Percentiles rank a stretch among this genome's conserved stretches.
Conservation (phyloP, 1,139 yeast species). For the Kazachstania sp. region DNA sequence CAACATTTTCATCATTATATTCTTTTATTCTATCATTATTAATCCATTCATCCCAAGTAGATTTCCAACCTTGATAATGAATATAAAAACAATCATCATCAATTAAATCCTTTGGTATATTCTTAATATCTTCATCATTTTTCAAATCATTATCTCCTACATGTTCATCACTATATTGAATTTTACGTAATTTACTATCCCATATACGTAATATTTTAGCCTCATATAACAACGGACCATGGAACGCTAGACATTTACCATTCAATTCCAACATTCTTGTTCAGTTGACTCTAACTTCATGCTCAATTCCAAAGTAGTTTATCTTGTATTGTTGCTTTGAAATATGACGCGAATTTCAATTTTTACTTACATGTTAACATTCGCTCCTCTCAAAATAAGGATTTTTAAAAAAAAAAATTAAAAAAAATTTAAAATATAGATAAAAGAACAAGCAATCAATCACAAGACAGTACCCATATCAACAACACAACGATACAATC, state of each 20-base stretch:
- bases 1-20: constrained; percentile 59
- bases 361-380: too few species aligned
- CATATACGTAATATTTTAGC: constrained; percentile 68
- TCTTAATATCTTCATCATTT: neutral
- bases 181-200: constrained; percentile 41
- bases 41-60: constrained; percentile 98
- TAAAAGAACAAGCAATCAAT: too few species aligned
- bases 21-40: constrained; percentile 58
- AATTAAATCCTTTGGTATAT: constrained; percentile 39
- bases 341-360: too few species aligned
- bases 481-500: too few species aligned
- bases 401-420: too few species aligned
- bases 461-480: too few species aligned
- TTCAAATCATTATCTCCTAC: constrained; percentile 10
- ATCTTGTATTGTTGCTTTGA: too few species aligned
- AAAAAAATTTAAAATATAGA: too few species aligned
- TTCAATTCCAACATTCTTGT: constrained; percentile 29
- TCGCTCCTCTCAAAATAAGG: too few species aligned
- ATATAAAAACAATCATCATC: constrained; percentile 49
- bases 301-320: too few species aligned
- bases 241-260: constrained; percentile 66
- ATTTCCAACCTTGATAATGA: constrained; percentile 94
- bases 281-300: neutral
- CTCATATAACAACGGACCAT: constrained; percentile 85
- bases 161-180: constrained; percentile 31